Percentiles rank a stretch among this genome's conserved stretches.
These are phyloP conservation scores for Phialocephala sp. DNA, from an alignment of 2,329 filamentous ascomycete species.

Conservation along the genomic window DNA sequence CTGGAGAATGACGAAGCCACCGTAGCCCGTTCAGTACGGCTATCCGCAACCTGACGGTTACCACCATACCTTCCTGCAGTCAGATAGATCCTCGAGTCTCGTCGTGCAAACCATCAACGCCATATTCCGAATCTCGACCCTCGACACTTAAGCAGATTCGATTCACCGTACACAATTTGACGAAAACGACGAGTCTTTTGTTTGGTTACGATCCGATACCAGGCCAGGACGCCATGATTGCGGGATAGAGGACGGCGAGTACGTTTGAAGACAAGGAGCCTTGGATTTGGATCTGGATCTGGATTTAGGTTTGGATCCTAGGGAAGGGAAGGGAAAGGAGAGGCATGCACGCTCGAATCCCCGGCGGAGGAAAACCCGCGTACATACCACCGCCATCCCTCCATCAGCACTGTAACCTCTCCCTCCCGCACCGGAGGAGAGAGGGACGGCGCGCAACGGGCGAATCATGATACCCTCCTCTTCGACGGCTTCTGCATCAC, in stretches of 20 bases:
- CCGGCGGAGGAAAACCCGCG: background rate
- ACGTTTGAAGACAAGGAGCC: background rate
- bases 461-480: conserved; percentile 30
- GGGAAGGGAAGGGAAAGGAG: background rate
- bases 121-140: background rate
- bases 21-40: conserved; percentile 13
- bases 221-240: background rate
- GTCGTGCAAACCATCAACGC: too few relatives aligned
- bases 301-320: background rate
- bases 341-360: background rate
- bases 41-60: background rate
- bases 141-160: background rate
- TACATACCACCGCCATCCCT: background rate
- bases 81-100: too few relatives aligned
- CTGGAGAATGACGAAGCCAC: conserved; percentile 22
- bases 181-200: background rate
- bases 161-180: background rate
- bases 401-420: background rate
- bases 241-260: background rate
- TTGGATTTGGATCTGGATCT: background rate
- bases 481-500: too few relatives aligned
- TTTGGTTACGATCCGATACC: background rate
- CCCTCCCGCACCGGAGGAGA: background rate
- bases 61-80: too few relatives aligned
- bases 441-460: background rate